These are phyloP conservation scores for Heliamphora pulchella DNA, from an alignment of 179 eudicot genomes.

Conservation along the genomic window DNA sequence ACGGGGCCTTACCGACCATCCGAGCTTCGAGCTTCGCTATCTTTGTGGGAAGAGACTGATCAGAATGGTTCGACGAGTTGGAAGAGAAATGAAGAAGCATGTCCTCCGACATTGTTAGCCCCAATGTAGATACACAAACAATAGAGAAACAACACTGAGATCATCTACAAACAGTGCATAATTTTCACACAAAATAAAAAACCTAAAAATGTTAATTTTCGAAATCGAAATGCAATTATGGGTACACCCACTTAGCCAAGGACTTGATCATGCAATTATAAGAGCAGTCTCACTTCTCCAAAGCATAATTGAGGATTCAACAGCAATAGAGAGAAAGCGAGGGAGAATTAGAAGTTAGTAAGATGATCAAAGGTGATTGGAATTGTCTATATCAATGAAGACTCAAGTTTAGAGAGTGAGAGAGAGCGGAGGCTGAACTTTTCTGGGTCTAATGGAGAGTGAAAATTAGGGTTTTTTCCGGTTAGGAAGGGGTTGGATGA, in stretches of 20 bases:
- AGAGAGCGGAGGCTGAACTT: not conserved
- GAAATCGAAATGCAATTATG: not conserved
- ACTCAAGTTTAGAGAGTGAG: not conserved
- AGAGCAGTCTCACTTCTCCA: not conserved
- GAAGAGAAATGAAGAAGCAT: slow-evolving; percentile 68
- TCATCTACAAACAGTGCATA: not conserved
- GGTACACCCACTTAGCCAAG: not conserved
- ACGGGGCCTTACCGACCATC: slow-evolving; percentile 72
- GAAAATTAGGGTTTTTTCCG: slow-evolving; percentile 28
- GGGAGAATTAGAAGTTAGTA: not conserved
- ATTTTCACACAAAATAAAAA: not conserved
- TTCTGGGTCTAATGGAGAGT: slow-evolving; percentile 14
- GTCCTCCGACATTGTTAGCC: slow-evolving; percentile 66
- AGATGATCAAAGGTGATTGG: slow-evolving; percentile 11
- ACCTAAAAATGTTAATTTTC: not conserved
- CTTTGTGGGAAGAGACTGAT: slow-evolving; percentile 68
- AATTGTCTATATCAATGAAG: not conserved
- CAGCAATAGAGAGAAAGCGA: not conserved
- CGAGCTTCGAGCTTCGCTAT: slow-evolving; percentile 95
- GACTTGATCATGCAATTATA: slow-evolving; percentile 12
- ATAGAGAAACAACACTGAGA: not conserved
- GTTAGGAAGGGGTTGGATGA: not conserved
- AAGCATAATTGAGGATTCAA: not conserved
- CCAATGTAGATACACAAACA: slow-evolving; percentile 16
- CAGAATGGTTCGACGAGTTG: slow-evolving; percentile 85